A percentile compares a stretch with the other conserved stretches of the same genome.
These are phyloP conservation scores for Agrocybe pediades DNA, from an alignment of 768 basidiomycete genomes.

Conservation along the genomic window DNA sequence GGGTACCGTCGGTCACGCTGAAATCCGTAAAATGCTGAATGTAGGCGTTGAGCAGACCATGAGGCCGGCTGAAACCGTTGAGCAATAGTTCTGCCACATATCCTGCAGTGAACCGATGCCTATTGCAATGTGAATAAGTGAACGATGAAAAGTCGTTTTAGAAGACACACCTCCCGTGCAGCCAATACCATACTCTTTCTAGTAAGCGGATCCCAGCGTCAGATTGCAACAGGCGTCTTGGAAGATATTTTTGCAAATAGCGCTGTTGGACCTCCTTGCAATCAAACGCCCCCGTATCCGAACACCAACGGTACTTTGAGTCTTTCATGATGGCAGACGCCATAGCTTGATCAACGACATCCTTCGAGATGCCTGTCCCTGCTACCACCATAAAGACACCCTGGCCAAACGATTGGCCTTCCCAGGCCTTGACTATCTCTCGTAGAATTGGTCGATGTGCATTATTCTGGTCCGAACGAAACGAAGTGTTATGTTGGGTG, in stretches of 20 bases:
- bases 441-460: conserved; percentile 40
- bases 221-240: conserved; percentile 27
- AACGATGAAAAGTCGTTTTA: background rate
- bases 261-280: conserved; percentile 28
- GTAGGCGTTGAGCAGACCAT: conserved; percentile 42
- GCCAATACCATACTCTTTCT: conserved; percentile 44
- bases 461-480: conserved; percentile 37
- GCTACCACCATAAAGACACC: conserved; percentile 46
- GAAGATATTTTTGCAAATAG: conserved; percentile 42
- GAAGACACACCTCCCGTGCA: conserved; percentile 40
- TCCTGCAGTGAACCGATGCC: conserved; percentile 48
- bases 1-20: conserved; percentile 36
- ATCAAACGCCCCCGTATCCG: conserved; percentile 46
- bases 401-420: conserved; percentile 36
- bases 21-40: conserved; percentile 41
- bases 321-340: conserved; percentile 49
- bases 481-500: conserved; percentile 35
- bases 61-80: conserved; percentile 39
- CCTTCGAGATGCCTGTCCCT: conserved; percentile 47
- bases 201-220: conserved; percentile 32
- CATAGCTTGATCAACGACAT: conserved; percentile 46
- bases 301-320: conserved; percentile 45
- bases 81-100: conserved; percentile 41
- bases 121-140: conserved; percentile 9
- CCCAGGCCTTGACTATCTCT: conserved; percentile 44